A percentile compares a stretch with the other conserved stretches of the same genome.
These are phyloP conservation scores for Tripidium arundinaceum DNA, from an alignment of 202 grass and related monocot genomes.

Conservation along the genomic window DNA sequence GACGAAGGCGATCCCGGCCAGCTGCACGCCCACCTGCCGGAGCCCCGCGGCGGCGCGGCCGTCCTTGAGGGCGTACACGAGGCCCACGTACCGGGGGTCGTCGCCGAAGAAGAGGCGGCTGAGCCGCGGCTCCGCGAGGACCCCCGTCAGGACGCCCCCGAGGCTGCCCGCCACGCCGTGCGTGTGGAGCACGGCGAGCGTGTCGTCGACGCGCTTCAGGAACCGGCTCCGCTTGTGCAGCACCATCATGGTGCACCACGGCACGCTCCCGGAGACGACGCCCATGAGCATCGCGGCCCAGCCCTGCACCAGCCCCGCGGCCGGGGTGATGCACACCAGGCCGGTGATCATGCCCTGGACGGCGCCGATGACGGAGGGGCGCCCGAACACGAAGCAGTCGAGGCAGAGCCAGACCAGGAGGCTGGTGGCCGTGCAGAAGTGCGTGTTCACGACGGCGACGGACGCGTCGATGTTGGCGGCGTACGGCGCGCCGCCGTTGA, in stretches of 20 bases:
- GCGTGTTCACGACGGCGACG: constrained; percentile 69
- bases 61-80: no score
- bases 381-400: constrained; percentile 47
- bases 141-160: constrained; percentile 53
- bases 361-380: constrained; percentile 60
- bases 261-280: constrained; percentile 53
- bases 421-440: constrained; percentile 75
- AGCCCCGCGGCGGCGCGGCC: no score
- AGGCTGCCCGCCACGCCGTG: constrained; percentile 72
- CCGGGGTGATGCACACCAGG: constrained; percentile 82
- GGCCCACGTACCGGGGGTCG: no score
- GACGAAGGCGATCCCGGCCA: no score
- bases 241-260: constrained; percentile 84
- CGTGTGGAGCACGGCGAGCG: constrained; percentile 73
- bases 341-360: constrained; percentile 84
- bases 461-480: constrained; percentile 55
- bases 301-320: constrained; percentile 60
- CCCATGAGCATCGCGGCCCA: constrained; percentile 78
- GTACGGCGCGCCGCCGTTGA: constrained; percentile 76
- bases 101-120: no score
- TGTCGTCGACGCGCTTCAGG: constrained; percentile 60
- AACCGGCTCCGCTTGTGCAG: constrained; percentile 48
- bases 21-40: no score
- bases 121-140: no score
- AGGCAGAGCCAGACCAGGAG: constrained; percentile 64